phyloP scores from a whole-genome alignment of 306 rosid genomes.

The Malus sylvestris region DNA sequence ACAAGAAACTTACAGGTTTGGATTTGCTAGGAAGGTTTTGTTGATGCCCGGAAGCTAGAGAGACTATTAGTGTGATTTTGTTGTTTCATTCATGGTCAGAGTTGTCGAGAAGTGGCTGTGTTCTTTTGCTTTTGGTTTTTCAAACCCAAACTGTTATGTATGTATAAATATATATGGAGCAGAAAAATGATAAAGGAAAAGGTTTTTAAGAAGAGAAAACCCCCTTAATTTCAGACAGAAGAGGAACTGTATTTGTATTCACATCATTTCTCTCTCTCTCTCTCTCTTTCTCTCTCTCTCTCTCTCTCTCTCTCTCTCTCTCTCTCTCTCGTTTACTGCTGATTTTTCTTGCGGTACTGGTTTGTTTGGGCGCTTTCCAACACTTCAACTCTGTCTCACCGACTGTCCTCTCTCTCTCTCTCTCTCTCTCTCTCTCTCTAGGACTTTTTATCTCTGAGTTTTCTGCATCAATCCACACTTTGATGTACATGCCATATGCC shows the following conservation, averaged over 20 bases:
- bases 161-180: background rate
- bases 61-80: background rate
- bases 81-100: background rate
- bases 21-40: background rate
- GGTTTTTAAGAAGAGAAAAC: background rate
- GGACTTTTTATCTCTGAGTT: background rate
- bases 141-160: background rate
- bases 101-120: background rate
- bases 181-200: background rate
- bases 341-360: constrained; percentile 27
- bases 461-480: background rate
- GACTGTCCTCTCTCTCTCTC: background rate
- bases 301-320: background rate
- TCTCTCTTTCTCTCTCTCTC: background rate
- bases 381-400: constrained; percentile 20
- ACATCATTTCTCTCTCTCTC: constrained; percentile 16
- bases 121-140: background rate
- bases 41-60: background rate
- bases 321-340: constrained; percentile 15
- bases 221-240: constrained; percentile 45
- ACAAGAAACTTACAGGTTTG: background rate
- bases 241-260: constrained; percentile 37
- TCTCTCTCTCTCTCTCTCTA: background rate
- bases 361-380: constrained; percentile 55
- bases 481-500: background rate